Conservation (phyloP, 768 basidiomycete species). For the Galerina sulciceps region DNA sequence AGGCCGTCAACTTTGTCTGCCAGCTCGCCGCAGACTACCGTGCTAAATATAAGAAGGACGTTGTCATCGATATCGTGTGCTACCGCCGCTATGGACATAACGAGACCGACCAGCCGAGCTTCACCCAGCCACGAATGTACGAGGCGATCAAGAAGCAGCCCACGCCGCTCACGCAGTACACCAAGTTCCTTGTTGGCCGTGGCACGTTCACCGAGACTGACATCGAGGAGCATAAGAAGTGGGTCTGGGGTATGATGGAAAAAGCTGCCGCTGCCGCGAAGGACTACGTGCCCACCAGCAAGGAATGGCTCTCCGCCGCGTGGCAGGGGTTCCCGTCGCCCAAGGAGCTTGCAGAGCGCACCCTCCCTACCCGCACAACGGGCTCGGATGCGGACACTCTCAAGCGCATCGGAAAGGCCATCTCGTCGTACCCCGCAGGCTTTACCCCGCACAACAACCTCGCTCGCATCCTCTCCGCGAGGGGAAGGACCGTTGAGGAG, state of each 20-base stretch:
- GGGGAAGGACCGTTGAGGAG: constrained; percentile 91
- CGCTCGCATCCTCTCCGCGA: constrained; percentile 84
- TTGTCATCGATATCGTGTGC: constrained; percentile 98
- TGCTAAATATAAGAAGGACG: constrained; percentile 98
- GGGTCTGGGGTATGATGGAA: constrained; percentile 99
- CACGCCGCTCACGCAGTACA: constrained; percentile 89
- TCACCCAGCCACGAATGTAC: constrained; percentile 99
- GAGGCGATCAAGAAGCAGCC: constrained; percentile 94
- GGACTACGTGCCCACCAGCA: constrained; percentile 92
- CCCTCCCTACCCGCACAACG: constrained; percentile 89
- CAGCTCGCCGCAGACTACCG: constrained; percentile 98
- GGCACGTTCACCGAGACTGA: constrained; percentile 95
- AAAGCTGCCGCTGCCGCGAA: constrained; percentile 92
- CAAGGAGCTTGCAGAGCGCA: constrained; percentile 89
- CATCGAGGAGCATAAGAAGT: constrained; percentile 97
- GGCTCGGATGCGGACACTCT: constrained; percentile 79
- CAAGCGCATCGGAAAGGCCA: constrained; percentile 82
- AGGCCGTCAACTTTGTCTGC: constrained; percentile 98
- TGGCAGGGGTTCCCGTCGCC: constrained; percentile 99
- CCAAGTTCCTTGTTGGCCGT: constrained; percentile 87
- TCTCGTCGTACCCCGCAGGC: constrained; percentile 83
- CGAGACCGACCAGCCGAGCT: constrained; percentile 98
- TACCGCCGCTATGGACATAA: constrained; percentile 99
- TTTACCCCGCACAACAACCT: constrained; percentile 94
- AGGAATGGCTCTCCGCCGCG: constrained; percentile 97